phyloP scores from a whole-genome alignment of 108 stramenopile species.

The Skeletonema menzelii region DNA sequence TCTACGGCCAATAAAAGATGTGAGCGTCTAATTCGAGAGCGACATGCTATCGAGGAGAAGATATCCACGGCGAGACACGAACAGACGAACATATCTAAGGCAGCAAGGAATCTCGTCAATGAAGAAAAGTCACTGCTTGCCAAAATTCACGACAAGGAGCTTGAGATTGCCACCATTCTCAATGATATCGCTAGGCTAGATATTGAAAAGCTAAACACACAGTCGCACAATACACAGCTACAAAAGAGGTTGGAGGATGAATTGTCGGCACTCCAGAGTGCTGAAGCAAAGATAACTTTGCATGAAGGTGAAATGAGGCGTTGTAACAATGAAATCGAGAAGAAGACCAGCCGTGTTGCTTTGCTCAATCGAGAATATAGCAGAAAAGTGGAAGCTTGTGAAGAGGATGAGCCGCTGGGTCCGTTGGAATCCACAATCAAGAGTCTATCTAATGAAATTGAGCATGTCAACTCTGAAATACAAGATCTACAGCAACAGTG shows the following conservation, averaged over 20 bases:
- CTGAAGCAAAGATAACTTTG: slow-evolving; percentile 60
- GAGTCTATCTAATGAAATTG: slow-evolving; percentile 68
- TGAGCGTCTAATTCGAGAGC: slow-evolving; percentile 70
- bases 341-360: slow-evolving; percentile 79
- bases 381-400: slow-evolving; percentile 59
- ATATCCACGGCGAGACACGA: slow-evolving; percentile 42
- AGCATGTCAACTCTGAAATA: slow-evolving; percentile 25
- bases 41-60: slow-evolving; percentile 45
- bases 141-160: slow-evolving; percentile 65
- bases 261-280: slow-evolving; percentile 43
- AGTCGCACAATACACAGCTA: slow-evolving; percentile 68
- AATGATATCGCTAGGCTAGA: slow-evolving; percentile 78
- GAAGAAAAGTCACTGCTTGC: slow-evolving; percentile 46
- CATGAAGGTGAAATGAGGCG: slow-evolving; percentile 81
- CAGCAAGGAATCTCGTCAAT: slow-evolving; percentile 60
- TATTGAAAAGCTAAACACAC: slow-evolving; percentile 71
- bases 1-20: slow-evolving; percentile 40
- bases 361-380: slow-evolving; percentile 82
- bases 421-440: slow-evolving; percentile 82
- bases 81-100: slow-evolving; percentile 70
- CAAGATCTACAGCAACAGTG: slow-evolving; percentile 63
- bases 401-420: slow-evolving; percentile 70
- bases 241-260: slow-evolving; percentile 49
- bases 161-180: slow-evolving; percentile 50
- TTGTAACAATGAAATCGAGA: slow-evolving; percentile 85